Evolutionary conservation across 441 rosid species (phyloP), one percentile per base, ranked within the genome.

Genomic region (Gossypium davidsonii): DNA sequence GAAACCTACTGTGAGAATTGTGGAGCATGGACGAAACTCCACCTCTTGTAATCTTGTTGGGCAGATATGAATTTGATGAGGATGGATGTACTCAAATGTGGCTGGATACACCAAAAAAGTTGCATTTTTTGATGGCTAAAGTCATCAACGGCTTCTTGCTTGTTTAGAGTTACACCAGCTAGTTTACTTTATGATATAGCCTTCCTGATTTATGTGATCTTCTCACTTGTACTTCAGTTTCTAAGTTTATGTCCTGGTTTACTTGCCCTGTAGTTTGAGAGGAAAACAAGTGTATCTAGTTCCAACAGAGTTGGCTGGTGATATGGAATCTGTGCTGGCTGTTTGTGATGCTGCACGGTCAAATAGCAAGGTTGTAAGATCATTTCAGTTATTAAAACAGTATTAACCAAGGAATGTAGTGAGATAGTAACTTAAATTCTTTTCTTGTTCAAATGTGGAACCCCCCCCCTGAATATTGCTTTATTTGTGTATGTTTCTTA

Each of bases 201-300:
- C 9, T 55, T 8, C 28, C 63, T 39, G 20, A 14, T 72, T 59
- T 5, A 23, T 60, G 61, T 28, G 65, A 25, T 49, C 51, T 63
- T 67, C 55, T 62, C 37, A 44, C 58, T 23, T 34, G 55, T 69
- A 34, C 46, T 61, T 63, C 10, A 59, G 44, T 73, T 72, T 49
- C 26, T 23, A 9, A 26, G 76, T 79, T 56, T 60, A 55, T 34
- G 26, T 59, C 14, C 61, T 72, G 34, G 57, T 82, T 31, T 67
- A 53, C 61, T 72, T 75, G n/a, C 60, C 76, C 3, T 63, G 77
- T 78, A 96, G 99, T 76, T 83, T 96, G 78, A 90, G 93, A 18
- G 96, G 97, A 71, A 96, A 96, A 81, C 98, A 93, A 66, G 77
- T 84, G 62, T 83, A 80, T 84, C 93, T 80, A 73, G 86, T 96